Conservation (phyloP, 2,329 filamentous ascomycete species). For the Coniochaeta ligniaria region DNA sequence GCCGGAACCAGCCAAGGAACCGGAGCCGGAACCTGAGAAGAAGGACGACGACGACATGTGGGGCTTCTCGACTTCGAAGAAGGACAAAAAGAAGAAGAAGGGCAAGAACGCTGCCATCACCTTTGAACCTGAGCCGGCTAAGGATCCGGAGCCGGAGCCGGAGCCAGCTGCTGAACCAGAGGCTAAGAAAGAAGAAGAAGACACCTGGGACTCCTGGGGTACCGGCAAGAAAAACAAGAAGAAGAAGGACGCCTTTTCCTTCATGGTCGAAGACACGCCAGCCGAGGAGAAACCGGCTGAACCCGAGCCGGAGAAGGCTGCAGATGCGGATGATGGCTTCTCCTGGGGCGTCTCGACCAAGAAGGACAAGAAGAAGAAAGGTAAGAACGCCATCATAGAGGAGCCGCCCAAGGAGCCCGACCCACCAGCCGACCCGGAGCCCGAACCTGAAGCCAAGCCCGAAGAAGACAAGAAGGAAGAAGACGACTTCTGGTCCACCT, state of each 20-base stretch:
- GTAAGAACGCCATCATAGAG: slow-evolving; percentile 10
- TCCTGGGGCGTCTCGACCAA: slow-evolving; percentile 21
- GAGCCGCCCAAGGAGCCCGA: slow-evolving; percentile 17
- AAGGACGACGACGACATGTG: slow-evolving; percentile 19
- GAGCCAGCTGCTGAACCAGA: slow-evolving; percentile 19
- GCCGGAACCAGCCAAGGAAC: slow-evolving; percentile 18
- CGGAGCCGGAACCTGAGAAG: slow-evolving; percentile 25
- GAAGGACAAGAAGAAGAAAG: slow-evolving; percentile 19
- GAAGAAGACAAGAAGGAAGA: slow-evolving; percentile 14
- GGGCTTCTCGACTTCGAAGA: slow-evolving; percentile 19
- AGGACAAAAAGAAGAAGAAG: slow-evolving; percentile 12
- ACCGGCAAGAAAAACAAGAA: slow-evolving; percentile 30
- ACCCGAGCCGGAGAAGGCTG: slow-evolving; percentile 18
- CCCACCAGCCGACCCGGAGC: slow-evolving; percentile 33
- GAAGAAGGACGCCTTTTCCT: slow-evolving; percentile 17
- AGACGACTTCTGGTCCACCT: slow-evolving; percentile 21
- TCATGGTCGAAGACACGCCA: not conserved
- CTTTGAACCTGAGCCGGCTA: slow-evolving; percentile 6
- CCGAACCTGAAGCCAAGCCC: slow-evolving; percentile 23
- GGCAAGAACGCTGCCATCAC: slow-evolving; percentile 6
- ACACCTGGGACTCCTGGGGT: slow-evolving; percentile 14
- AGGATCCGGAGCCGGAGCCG: slow-evolving; percentile 5
- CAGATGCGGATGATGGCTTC: slow-evolving; percentile 14
- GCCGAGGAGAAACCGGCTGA: slow-evolving; percentile 15
- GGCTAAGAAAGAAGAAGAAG: slow-evolving; percentile 21